Evolutionary conservation across 2,329 filamentous ascomycete genomes (phyloP).

Genomic region (Ceratocystiopsis sp.): DNA sequence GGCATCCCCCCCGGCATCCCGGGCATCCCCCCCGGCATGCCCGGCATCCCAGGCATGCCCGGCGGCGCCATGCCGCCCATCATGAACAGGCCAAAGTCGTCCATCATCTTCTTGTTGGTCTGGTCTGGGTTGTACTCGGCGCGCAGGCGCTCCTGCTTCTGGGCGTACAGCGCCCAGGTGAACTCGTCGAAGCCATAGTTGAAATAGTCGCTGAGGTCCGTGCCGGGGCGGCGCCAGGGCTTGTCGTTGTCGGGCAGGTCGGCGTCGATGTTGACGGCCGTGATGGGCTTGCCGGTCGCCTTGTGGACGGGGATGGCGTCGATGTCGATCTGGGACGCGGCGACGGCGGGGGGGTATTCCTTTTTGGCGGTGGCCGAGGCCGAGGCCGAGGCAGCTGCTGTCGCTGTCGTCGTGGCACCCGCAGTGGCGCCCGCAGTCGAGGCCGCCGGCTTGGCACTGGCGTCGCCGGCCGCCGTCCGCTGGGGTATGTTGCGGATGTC

Average conservation of each 20-base stretch:
- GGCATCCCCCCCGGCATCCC: constrained; percentile 17
- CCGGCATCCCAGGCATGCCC: constrained; percentile 19
- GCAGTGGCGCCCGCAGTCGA: constrained; percentile 13
- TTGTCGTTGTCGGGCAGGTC: constrained; percentile 69
- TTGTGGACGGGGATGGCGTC: constrained; percentile 68
- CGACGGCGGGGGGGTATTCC: constrained; percentile 36
- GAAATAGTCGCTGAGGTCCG: constrained; percentile 93
- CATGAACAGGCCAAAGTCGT: constrained; percentile 56
- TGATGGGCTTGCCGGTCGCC: constrained; percentile 63
- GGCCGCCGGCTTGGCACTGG: constrained; percentile 26
- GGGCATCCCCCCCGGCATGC: constrained; percentile 10
- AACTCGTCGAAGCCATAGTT: constrained; percentile 99
- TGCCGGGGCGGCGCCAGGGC: constrained; percentile 87
- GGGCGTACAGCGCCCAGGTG: constrained; percentile 86
- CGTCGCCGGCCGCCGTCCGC: constrained; percentile 35
- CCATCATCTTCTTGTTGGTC: constrained; percentile 64
- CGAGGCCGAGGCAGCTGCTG: not conserved
- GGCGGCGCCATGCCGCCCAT: constrained; percentile 29
- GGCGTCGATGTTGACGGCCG: constrained; percentile 56
- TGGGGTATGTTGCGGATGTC: constrained; percentile 50
- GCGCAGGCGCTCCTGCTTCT: constrained; percentile 68
- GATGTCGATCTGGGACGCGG: constrained; percentile 72
- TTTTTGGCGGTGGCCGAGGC: constrained; percentile 3
- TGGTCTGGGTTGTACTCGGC: constrained; percentile 55
- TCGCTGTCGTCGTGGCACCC: not conserved